Evolutionary conservation across 192 early-diverging fungal genomes (phyloP).

Genomic region (Coemansia sp.): DNA sequence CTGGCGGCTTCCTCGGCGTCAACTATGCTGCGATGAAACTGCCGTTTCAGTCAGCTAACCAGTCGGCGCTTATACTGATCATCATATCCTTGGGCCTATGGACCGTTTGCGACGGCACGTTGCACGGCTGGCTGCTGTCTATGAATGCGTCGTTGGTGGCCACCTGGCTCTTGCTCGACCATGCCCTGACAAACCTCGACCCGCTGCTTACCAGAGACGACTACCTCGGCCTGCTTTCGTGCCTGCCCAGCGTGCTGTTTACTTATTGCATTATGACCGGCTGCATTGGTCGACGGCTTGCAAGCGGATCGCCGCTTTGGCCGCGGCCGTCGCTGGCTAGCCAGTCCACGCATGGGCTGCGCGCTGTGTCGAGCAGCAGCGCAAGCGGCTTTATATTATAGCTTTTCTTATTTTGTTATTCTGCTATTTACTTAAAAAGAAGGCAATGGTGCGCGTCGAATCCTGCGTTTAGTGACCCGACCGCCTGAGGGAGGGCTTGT

Average conservation of each 20-base stretch:
- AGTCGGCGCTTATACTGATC: slow-evolving; percentile 39
- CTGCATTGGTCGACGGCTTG: slow-evolving; percentile 37
- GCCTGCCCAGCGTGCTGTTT: slow-evolving; percentile 44
- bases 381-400: slow-evolving; percentile 2
- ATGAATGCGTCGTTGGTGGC: slow-evolving; percentile 27
- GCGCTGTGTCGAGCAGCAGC: slow-evolving; percentile 3
- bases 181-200: slow-evolving; percentile 22
- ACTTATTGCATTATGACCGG: slow-evolving; percentile 50
- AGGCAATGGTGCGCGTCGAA: too few relatives aligned
- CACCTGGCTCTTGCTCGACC: slow-evolving; percentile 40
- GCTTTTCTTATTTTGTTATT: too few relatives aligned
- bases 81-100: slow-evolving; percentile 51
- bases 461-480: too few relatives aligned
- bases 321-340: slow-evolving; percentile 2
- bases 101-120: slow-evolving; percentile 47
- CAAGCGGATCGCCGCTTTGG: slow-evolving; percentile 28
- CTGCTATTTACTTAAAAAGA: too few relatives aligned
- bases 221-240: slow-evolving; percentile 37
- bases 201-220: slow-evolving; percentile 39
- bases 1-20: slow-evolving; percentile 47
- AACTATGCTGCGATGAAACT: slow-evolving; percentile 52
- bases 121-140: slow-evolving; percentile 45
- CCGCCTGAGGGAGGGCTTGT: too few relatives aligned
- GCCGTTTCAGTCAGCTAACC: slow-evolving; percentile 43
- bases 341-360: not conserved